Conservation (phyloP, 306 rosid species). For the Cicer yamashitae region DNA sequence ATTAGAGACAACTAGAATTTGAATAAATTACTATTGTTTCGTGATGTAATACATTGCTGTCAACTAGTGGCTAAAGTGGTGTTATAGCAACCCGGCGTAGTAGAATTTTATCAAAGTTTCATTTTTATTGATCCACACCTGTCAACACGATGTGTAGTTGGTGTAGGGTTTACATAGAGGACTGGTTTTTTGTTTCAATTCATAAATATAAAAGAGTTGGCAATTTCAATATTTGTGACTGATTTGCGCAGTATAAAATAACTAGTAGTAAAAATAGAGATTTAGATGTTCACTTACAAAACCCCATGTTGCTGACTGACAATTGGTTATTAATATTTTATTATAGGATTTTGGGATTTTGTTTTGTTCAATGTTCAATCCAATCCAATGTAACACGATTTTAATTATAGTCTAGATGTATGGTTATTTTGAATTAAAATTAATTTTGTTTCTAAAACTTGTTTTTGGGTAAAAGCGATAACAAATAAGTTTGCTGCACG, state of each 20-base stretch:
- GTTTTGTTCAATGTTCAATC: neutral
- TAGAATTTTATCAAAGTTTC: no score
- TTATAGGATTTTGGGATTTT: neutral
- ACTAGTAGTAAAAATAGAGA: neutral
- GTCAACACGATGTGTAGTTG: neutral
- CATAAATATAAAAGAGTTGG: neutral
- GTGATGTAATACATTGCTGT: no score
- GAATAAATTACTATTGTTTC: no score
- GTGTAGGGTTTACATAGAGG: constrained; percentile 20
- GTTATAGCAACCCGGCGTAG: no score
- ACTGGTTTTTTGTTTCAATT: neutral
- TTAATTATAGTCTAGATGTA: constrained; percentile 2
- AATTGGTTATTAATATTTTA: constrained; percentile 10
- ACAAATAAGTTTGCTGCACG: neutral
- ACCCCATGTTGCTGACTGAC: neutral
- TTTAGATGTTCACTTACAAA: neutral
- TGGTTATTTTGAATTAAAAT: neutral
- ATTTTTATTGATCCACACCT: no score
- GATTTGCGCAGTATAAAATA: neutral
- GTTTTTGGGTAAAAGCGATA: neutral
- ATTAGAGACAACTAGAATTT: no score
- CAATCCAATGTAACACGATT: neutral
- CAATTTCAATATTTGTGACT: neutral
- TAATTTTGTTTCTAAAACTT: neutral
- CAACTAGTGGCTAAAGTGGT: no score